Conservation (phyloP, 208 protist species). For the Acanthamoeba healyi region DNA sequence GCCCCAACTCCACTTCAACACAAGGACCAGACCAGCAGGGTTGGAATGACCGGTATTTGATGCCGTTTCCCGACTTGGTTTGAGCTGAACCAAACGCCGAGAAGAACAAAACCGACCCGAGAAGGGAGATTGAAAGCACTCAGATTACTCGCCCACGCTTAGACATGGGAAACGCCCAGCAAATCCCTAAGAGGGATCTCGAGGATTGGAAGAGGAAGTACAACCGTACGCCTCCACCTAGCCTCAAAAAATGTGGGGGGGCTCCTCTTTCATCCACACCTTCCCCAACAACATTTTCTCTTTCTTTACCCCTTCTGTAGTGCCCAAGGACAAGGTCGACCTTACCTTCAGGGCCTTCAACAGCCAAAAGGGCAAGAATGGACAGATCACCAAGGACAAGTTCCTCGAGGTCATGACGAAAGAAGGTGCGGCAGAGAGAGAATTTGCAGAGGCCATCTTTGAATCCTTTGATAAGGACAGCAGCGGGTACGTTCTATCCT, state of each 20-base stretch:
- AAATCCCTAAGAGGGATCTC: neutral
- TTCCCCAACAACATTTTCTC: neutral
- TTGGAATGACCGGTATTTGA: neutral
- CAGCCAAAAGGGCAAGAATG: conserved; percentile 33
- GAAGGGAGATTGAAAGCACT: too few relatives aligned
- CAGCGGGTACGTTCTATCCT: neutral
- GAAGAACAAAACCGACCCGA: too few relatives aligned
- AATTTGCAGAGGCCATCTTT: conserved; percentile 49
- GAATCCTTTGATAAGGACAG: conserved; percentile 56
- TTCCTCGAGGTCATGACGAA: conserved; percentile 38
- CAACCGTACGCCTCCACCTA: neutral
- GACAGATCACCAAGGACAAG: conserved; percentile 27
- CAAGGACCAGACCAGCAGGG: too few relatives aligned
- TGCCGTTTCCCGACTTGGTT: neutral
- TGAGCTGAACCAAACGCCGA: neutral
- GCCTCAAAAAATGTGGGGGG: neutral
- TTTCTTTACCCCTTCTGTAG: neutral
- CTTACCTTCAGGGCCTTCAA: conserved; percentile 66
- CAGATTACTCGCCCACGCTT: too few relatives aligned
- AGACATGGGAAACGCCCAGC: neutral
- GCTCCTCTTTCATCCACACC: neutral
- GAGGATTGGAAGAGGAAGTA: conserved; percentile 16
- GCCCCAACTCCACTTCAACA: too few relatives aligned
- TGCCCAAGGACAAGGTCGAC: conserved; percentile 64
- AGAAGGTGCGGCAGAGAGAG: conserved; percentile 20